phyloP scores from a whole-genome alignment of 192 early-diverging fungal genomes.

The Mortierella alpina region DNA sequence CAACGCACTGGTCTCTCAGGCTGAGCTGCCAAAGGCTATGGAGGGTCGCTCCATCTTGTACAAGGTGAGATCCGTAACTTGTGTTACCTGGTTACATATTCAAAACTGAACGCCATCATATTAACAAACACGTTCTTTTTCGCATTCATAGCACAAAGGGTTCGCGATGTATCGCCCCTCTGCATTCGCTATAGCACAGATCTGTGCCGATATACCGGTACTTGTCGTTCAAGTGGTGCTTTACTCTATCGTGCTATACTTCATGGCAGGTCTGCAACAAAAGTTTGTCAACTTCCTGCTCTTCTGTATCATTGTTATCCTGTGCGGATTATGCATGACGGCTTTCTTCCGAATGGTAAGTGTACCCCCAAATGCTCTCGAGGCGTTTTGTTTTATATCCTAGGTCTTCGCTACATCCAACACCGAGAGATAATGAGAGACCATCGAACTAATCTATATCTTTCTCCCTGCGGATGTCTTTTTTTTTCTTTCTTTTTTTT shows the following conservation, averaged over 20 bases:
- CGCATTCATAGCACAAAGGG: constrained; percentile 65
- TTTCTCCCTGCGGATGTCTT: not conserved
- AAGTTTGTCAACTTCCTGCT: constrained; percentile 64
- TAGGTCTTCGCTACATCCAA: not conserved
- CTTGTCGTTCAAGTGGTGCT: constrained; percentile 61
- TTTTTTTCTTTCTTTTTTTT: constrained; percentile 13
- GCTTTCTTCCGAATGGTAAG: constrained; percentile 68
- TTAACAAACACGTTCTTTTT: not conserved
- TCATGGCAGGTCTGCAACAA: constrained; percentile 67
- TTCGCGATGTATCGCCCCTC: constrained; percentile 76
- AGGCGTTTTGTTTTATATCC: not conserved
- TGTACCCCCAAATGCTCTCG: not conserved
- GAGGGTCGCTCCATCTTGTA: constrained; percentile 77
- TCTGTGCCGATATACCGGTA: constrained; percentile 64
- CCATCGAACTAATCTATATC: not conserved
- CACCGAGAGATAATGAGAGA: not conserved
- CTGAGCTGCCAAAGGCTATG: constrained; percentile 76
- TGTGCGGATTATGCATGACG: constrained; percentile 65
- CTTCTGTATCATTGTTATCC: constrained; percentile 65
- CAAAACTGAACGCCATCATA: too few species aligned
- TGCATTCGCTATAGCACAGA: constrained; percentile 66
- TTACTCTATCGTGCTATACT: constrained; percentile 69
- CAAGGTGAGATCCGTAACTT: constrained; percentile 53
- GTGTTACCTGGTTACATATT: not conserved
- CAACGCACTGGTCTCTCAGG: constrained; percentile 68